Conservation (phyloP, 805 yeast genomes). For the Kazachstania bromeliacearum region DNA sequence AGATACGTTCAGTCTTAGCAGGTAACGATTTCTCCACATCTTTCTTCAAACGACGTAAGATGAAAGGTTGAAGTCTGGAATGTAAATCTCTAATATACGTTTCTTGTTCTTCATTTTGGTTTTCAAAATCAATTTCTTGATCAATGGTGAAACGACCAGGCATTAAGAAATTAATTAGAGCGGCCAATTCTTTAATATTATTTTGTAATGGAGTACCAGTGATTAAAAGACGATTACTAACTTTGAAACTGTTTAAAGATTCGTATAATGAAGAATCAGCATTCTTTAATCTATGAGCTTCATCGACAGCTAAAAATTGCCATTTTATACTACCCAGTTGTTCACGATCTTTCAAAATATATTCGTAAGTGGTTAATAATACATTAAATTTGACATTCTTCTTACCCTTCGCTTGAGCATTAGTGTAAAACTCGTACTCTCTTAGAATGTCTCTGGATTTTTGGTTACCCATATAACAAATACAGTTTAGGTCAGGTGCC, state of each 20-base stretch:
- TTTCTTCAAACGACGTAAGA: conserved; percentile 85
- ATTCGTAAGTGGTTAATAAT: conserved; percentile 91
- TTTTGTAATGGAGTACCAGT: conserved; percentile 98
- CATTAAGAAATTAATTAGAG: conserved; percentile 88
- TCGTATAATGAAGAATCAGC: conserved; percentile 91
- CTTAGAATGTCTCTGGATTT: conserved; percentile 74
- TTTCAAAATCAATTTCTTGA: conserved; percentile 90
- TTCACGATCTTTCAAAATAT: conserved; percentile 77
- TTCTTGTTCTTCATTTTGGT: conserved; percentile 82
- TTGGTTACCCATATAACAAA: conserved; percentile 88
- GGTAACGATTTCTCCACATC: conserved; percentile 97
- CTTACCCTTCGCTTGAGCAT: conserved; percentile 34
- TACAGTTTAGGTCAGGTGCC: conserved; percentile 93
- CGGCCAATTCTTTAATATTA: conserved; percentile 90
- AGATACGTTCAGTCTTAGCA: conserved; percentile 87
- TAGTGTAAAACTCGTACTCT: conserved; percentile 73
- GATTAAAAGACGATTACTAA: conserved; percentile 73
- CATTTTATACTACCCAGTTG: conserved; percentile 79
- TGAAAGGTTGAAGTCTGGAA: conserved; percentile 78
- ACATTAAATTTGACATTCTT: conserved; percentile 82
- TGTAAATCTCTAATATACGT: conserved; percentile 80
- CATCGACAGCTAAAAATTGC: conserved; percentile 97
- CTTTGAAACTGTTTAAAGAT: conserved; percentile 72
- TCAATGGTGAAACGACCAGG: conserved; percentile 88
- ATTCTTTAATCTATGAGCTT: conserved; percentile 93